These are phyloP conservation scores for Allomyces macrogynus DNA, from an alignment of 192 early-diverging fungal species.

Conservation along the genomic window DNA sequence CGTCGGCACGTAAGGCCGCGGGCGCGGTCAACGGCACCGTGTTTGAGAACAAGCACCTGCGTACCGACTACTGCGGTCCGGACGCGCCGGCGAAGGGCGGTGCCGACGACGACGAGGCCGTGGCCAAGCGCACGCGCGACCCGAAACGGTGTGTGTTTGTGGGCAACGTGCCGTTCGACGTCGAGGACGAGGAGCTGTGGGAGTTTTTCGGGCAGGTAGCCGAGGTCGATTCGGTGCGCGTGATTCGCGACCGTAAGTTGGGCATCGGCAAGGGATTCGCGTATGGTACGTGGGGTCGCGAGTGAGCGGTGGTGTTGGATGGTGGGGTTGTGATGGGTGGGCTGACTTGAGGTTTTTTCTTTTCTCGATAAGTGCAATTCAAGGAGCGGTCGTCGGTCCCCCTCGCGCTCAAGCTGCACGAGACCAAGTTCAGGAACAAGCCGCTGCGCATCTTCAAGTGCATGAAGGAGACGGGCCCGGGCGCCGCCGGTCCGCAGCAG, in stretches of 20 bases:
- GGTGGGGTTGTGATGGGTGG: too few species aligned
- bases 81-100: background rate
- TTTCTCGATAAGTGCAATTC: background rate
- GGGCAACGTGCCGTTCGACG: conserved; percentile 31
- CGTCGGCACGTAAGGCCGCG: conserved; percentile 36
- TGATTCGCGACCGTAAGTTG: conserved; percentile 41
- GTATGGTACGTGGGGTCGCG: conserved; percentile 33
- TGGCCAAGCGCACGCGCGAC: conserved; percentile 33
- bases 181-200: conserved; percentile 22
- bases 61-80: conserved; percentile 37
- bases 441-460: conserved; percentile 30
- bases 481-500: background rate
- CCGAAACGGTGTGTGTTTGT: conserved; percentile 46
- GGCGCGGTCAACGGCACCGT: conserved; percentile 51
- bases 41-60: conserved; percentile 70
- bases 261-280: conserved; percentile 88
- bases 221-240: conserved; percentile 16
- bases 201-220: conserved; percentile 21
- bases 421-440: conserved; percentile 39
- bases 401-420: conserved; percentile 57
- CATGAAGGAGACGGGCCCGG: background rate
- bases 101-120: conserved; percentile 1
- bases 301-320: too few species aligned
- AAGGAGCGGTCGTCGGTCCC: conserved; percentile 47
- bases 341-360: too few species aligned